Conservation (phyloP, 139 green algal species). For the Penium margaritaceum region DNA sequence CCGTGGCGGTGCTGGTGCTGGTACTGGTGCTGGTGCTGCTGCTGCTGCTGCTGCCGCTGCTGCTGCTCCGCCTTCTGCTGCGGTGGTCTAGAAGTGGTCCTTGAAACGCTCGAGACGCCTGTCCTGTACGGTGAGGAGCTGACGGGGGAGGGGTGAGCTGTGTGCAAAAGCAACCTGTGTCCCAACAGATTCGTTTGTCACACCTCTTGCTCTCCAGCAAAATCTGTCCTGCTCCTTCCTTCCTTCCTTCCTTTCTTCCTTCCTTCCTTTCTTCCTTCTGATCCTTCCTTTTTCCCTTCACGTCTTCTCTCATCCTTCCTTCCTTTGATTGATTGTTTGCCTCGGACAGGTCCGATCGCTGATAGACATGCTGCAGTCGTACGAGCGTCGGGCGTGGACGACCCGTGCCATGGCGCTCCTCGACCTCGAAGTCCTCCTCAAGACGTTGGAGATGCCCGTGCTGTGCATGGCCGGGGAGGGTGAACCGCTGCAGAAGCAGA, state of each 20-base stretch:
- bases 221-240: too few relatives aligned
- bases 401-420: conserved; percentile 4
- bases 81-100: too few relatives aligned
- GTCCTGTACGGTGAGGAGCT: too few relatives aligned
- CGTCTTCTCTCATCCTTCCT: background rate
- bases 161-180: too few relatives aligned
- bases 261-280: background rate
- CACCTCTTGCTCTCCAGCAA: too few relatives aligned
- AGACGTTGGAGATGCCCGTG: conserved; percentile 1
- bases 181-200: too few relatives aligned
- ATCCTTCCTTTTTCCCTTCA: background rate
- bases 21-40: too few relatives aligned
- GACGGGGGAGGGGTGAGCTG: too few relatives aligned
- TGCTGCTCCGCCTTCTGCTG: too few relatives aligned
- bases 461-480: conserved; percentile 27
- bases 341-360: conserved; percentile 14
- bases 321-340: background rate
- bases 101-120: too few relatives aligned
- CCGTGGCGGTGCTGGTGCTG: too few relatives aligned
- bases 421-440: conserved; percentile 13
- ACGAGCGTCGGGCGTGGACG: conserved; percentile 7
- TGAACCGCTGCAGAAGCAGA: conserved; percentile 16
- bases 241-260: background rate
- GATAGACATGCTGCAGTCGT: conserved; percentile 29
- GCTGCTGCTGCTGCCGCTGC: too few relatives aligned